These are phyloP conservation scores for Boeremia lycopersici DNA, from an alignment of 2,329 filamentous ascomycete species.

Conservation along the genomic window DNA sequence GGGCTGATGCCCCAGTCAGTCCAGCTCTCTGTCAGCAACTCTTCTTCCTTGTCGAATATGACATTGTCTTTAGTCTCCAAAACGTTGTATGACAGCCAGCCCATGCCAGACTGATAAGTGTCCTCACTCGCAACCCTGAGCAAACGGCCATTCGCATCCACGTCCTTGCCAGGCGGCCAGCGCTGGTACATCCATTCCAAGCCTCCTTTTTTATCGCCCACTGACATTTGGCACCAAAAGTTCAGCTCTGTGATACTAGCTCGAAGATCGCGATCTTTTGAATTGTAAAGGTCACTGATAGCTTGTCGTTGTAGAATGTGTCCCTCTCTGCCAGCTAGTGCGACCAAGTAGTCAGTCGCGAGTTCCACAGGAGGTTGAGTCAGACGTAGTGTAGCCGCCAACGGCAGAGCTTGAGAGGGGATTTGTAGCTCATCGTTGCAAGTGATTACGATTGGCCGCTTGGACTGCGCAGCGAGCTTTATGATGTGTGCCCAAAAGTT, in stretches of 20 bases:
- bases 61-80: conserved; percentile 47
- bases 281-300: conserved; percentile 71
- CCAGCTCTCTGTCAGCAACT: conserved; percentile 69
- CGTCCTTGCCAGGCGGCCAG: conserved; percentile 74
- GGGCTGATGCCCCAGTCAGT: conserved; percentile 71
- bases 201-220: conserved; percentile 86
- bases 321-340: conserved; percentile 86
- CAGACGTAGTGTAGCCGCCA: conserved; percentile 86
- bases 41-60: conserved; percentile 61
- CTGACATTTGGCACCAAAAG: conserved; percentile 96
- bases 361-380: conserved; percentile 67
- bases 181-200: conserved; percentile 86
- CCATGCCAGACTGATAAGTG: conserved; percentile 81
- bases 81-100: conserved; percentile 70
- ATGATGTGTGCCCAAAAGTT: conserved; percentile 89
- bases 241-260: conserved; percentile 83
- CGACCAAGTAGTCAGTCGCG: conserved; percentile 78
- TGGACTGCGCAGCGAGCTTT: conserved; percentile 79
- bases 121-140: conserved; percentile 80
- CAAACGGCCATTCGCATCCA: conserved; percentile 69
- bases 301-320: conserved; percentile 74
- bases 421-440: conserved; percentile 91
- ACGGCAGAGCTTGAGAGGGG: conserved; percentile 72
- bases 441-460: conserved; percentile 90
- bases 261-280: conserved; percentile 74